Evolutionary conservation across 805 yeast genomes (phyloP).

Genomic region (Wickerhamomyces queroliae): DNA sequence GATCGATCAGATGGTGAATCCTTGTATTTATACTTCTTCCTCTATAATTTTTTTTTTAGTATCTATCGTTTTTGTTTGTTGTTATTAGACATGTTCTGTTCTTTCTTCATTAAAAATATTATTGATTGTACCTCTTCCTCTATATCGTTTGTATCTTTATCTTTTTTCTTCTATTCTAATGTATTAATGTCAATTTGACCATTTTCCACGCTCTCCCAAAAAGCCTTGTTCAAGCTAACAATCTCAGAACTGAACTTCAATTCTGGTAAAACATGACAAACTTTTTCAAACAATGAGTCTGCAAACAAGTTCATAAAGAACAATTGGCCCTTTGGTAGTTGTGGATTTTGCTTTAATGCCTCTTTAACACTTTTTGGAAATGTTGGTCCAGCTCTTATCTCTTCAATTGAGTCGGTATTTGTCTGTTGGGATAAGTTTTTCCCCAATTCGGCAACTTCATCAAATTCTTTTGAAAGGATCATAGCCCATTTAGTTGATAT

Average conservation of each 20-base stretch:
- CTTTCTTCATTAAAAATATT: too few species aligned
- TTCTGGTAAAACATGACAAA: constrained; percentile 56
- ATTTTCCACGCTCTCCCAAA: constrained; percentile 37
- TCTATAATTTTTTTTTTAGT: neutral
- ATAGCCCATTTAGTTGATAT: constrained; percentile 85
- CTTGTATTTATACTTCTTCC: too few species aligned
- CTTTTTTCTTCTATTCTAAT: neutral
- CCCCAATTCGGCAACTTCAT: constrained; percentile 56
- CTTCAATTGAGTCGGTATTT: constrained; percentile 18
- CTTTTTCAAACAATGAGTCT: constrained; percentile 61
- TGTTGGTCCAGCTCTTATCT: constrained; percentile 13
- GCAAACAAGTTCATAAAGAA: constrained; percentile 85
- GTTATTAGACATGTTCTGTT: too few species aligned
- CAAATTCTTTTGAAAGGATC: constrained; percentile 71
- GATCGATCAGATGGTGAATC: too few species aligned
- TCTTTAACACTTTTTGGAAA: constrained; percentile 35
- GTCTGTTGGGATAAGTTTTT: constrained; percentile 20
- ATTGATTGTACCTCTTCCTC: too few species aligned
- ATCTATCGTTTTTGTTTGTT: too few species aligned
- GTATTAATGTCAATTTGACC: neutral
- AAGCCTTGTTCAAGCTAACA: constrained; percentile 45
- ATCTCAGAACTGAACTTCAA: constrained; percentile 50
- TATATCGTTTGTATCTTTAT: neutral
- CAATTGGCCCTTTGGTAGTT: constrained; percentile 65
- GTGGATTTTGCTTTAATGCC: constrained; percentile 40